Conservation (phyloP, 768 basidiomycete species). For the Phanerochaete sordida region DNA sequence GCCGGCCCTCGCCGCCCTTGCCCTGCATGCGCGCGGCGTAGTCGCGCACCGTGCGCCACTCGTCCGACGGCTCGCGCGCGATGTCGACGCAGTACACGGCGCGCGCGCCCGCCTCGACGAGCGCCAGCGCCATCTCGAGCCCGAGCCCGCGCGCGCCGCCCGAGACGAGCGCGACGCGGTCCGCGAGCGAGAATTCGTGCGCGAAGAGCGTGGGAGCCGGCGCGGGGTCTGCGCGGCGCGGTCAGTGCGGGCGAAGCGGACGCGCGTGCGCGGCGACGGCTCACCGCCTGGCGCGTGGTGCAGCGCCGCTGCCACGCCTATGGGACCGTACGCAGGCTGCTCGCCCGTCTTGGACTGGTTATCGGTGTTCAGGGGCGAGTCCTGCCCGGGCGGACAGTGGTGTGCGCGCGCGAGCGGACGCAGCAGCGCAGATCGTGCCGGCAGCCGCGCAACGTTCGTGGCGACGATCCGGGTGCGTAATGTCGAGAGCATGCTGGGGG, state of each 20-base stretch:
- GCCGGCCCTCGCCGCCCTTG: constrained; percentile 25
- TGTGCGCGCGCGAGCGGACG: constrained; percentile 11
- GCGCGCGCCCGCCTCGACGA: constrained; percentile 67
- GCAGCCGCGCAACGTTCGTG: background rate
- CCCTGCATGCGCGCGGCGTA: constrained; percentile 31
- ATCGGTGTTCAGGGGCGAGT: constrained; percentile 14
- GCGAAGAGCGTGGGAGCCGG: constrained; percentile 22
- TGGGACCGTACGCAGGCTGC: constrained; percentile 52
- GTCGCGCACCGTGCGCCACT: constrained; percentile 50
- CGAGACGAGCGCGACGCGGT: constrained; percentile 35
- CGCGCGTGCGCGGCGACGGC: constrained; percentile 1
- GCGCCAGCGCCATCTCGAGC: constrained; percentile 77
- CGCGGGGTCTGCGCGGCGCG: constrained; percentile 5
- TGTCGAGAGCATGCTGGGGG: background rate
- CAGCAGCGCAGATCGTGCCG: background rate
- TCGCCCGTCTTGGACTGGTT: constrained; percentile 29
- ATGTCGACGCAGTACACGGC: constrained; percentile 71
- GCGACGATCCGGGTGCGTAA: background rate
- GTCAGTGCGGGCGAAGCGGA: background rate
- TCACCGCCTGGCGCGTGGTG: constrained; percentile 28
- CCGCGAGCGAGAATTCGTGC: constrained; percentile 28
- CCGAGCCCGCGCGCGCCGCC: constrained; percentile 56
- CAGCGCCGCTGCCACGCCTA: constrained; percentile 61
- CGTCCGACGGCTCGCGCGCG: constrained; percentile 48
- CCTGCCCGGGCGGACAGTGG: background rate